phyloP scores from a whole-genome alignment of 2,329 filamentous ascomycete species.

The Mycosphaerella sp. region DNA sequence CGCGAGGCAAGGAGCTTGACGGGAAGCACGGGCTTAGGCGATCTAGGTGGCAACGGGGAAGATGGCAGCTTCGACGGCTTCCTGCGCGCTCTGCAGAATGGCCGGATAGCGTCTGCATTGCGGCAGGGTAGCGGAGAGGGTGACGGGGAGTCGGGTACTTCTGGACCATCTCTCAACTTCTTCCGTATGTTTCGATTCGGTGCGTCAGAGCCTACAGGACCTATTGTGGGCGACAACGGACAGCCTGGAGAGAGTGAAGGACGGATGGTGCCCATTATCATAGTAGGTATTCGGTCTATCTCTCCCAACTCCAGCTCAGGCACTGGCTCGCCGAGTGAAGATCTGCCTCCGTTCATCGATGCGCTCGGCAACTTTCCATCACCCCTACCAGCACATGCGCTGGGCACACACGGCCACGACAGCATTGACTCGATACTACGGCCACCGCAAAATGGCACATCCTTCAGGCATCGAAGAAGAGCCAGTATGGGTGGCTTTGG shows the following conservation, averaged over 20 bases:
- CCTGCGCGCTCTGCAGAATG: constrained; percentile 56
- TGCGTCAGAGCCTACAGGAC: constrained; percentile 33
- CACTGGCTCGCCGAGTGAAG: constrained; percentile 39
- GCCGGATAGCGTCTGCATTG: constrained; percentile 52
- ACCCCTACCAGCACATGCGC: constrained; percentile 31
- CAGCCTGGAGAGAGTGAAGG: constrained; percentile 42
- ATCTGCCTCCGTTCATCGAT: constrained; percentile 47
- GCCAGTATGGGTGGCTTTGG: constrained; percentile 50
- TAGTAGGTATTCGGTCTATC: constrained; percentile 63
- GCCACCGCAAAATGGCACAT: constrained; percentile 50
- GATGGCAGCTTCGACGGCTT: constrained; percentile 60
- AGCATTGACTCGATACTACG: constrained; percentile 47
- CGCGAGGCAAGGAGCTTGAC: constrained; percentile 51
- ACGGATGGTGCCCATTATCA: constrained; percentile 62
- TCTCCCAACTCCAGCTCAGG: constrained; percentile 44
- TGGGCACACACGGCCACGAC: constrained; percentile 38
- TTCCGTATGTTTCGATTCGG: constrained; percentile 64
- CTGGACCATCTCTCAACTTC: constrained; percentile 56
- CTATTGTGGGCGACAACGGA: constrained; percentile 21
- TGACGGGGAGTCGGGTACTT: constrained; percentile 38
- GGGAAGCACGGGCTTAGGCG: constrained; percentile 33
- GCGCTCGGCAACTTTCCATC: constrained; percentile 45
- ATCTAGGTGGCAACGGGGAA: constrained; percentile 43
- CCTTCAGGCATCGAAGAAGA: constrained; percentile 49
- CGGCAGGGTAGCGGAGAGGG: constrained; percentile 39